Conservation (phyloP, 805 yeast species). For the Kazachstania viticola region DNA sequence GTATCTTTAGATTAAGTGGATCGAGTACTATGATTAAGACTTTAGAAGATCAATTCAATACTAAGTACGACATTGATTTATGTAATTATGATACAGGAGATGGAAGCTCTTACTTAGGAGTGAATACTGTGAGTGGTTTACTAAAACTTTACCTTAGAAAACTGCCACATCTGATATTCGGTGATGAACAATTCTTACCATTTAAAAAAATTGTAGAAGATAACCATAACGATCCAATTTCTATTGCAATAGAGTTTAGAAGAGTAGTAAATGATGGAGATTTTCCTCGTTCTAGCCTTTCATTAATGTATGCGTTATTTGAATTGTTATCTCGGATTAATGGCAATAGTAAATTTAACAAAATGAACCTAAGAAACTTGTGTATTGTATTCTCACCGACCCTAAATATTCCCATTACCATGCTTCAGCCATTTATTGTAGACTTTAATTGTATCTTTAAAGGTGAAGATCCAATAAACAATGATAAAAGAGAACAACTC, state of each 20-base stretch:
- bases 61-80: slow-evolving; percentile 56
- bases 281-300: slow-evolving; percentile 44
- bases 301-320: slow-evolving; percentile 54
- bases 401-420: slow-evolving; percentile 50
- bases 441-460: slow-evolving; percentile 56
- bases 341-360: slow-evolving; percentile 48
- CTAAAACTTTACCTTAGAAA: slow-evolving; percentile 74
- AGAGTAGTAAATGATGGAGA: slow-evolving; percentile 21
- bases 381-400: slow-evolving; percentile 81
- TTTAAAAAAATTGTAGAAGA: slow-evolving; percentile 29
- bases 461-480: slow-evolving; percentile 32
- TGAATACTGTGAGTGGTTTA: slow-evolving; percentile 79
- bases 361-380: slow-evolving; percentile 74
- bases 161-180: slow-evolving; percentile 57
- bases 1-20: slow-evolving; percentile 84
- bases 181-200: slow-evolving; percentile 35
- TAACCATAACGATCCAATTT: slow-evolving; percentile 21
- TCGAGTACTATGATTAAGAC: slow-evolving; percentile 65
- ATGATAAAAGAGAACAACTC: slow-evolving; percentile 35
- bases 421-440: slow-evolving; percentile 46
- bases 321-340: slow-evolving; percentile 56
- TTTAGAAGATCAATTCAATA: slow-evolving; percentile 59
- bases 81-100: slow-evolving; percentile 25
- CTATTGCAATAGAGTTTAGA: slow-evolving; percentile 23
- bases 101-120: slow-evolving; percentile 37